Evolutionary conservation across 1,284 basidiomycete species (phyloP), one percentile per base, ranked within the genome.

Genomic region (Tylopilus sp.): DNA sequence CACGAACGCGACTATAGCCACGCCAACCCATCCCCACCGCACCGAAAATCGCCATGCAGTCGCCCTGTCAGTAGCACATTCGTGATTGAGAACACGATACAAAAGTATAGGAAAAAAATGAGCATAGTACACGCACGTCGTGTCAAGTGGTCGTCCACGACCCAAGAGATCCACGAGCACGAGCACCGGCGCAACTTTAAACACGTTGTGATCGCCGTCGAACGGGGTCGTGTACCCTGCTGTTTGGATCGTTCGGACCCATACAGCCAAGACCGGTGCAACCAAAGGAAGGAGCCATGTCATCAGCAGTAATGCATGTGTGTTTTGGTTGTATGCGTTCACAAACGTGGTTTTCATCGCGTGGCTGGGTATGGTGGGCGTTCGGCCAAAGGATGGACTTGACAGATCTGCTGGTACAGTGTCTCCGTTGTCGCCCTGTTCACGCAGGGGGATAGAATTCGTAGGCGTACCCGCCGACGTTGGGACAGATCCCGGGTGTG

Each of bases 231-330:
- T 84, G 35, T 79, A 72, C 1, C 87, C 87, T n/a, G 86, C 84
- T 2, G 84, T 86, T 16, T 77, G 71, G 9, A 91, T 66, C 44
- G 93, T 96, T 46, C 93, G 82, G 1, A 86, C 85, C 95, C 95
- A 99, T 0, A 97, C 92, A 0, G 83, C 82, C 16, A 98, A 73
- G 6, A 89, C 84, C 0, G 92, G 86, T 0, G 83, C 86, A 7
- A 81, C 79, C 43, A 93, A 74, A 0, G 95, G 95, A 0, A 96
- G 70, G 1, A 97, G 74, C 77, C 84, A 86, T 10, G 89, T 84
- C 77, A 94, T 82, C n/a, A 93, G 69, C 38, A 94, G 68, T 10
- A 96, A 67, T 0, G 89, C 40, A 55, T 89, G 79, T 38, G 77
- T 64, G 59, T 76, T 81, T 54, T 82, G 78, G 57, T 81, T 70